Conservation (phyloP, 495 filamentous ascomycete genomes). For the Neurospora sp. region DNA sequence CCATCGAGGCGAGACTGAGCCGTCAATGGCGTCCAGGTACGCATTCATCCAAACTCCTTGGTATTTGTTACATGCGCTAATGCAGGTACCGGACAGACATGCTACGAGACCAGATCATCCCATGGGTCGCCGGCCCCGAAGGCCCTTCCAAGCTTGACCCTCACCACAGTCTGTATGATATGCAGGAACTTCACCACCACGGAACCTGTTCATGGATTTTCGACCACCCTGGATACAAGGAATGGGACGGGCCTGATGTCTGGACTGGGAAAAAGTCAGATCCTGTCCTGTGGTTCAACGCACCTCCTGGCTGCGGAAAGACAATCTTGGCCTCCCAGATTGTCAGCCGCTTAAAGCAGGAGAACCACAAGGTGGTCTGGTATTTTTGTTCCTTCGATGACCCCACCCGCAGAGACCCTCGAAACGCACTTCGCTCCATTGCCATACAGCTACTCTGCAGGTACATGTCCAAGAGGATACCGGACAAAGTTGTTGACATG, state of each 20-base stretch:
- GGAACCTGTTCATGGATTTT: slow-evolving; percentile 26
- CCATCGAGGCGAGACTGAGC: slow-evolving; percentile 7
- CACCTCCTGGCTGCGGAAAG: slow-evolving; percentile 25
- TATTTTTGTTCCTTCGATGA: slow-evolving; percentile 27
- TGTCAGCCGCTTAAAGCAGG: slow-evolving; percentile 13
- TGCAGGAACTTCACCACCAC: slow-evolving; percentile 12
- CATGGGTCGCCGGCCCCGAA: slow-evolving; percentile 16
- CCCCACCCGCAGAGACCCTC: slow-evolving; percentile 9
- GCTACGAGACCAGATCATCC: slow-evolving; percentile 6
- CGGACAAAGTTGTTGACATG: background rate
- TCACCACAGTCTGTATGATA: slow-evolving; percentile 9
- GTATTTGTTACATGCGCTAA: background rate
- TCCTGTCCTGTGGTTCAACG: slow-evolving; percentile 22
- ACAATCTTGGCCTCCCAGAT: slow-evolving; percentile 8
- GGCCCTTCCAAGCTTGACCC: slow-evolving; percentile 10
- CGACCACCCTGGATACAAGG: slow-evolving; percentile 10
- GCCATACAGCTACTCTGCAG: slow-evolving; percentile 17
- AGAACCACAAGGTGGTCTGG: slow-evolving; percentile 13
- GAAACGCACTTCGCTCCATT: slow-evolving; percentile 15
- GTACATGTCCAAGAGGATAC: background rate
- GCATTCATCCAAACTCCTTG: background rate
- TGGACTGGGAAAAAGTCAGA: slow-evolving; percentile 1
- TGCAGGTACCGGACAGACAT: slow-evolving; percentile 3
- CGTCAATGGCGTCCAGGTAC: background rate
- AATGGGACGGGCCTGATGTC: slow-evolving; percentile 13